Evolutionary conservation across 2,329 filamentous ascomycete genomes (phyloP), one percentile per base, ranked within the genome.

Genomic region (Pseudogymnoascus sp.): DNA sequence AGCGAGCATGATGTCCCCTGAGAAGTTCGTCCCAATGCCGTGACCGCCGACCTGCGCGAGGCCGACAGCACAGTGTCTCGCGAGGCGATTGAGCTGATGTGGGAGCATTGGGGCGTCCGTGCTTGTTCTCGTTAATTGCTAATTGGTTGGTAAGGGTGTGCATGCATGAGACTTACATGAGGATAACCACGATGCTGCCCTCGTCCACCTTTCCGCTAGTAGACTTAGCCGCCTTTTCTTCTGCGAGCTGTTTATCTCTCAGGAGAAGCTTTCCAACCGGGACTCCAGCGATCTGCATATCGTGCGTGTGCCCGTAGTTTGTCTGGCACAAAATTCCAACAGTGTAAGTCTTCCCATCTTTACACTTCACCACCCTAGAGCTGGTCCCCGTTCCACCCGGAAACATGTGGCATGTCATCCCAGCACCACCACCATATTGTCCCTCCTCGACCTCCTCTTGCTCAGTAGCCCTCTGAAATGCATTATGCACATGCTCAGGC

Each of bases 321-420:
- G 82, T 79, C 71, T 88, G 85, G 2, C 85, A 82, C 6, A 89
- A 74, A 1, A 81, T 84, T 0, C 77, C 86, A 17, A 89, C 76
- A 0, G 81, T 85, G 67, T 84, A 88, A 2, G 74, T 71, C 61
- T 72, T 77, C 4, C 68, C 65, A 47, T 76, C 75, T 24, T 76
- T 66, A 0, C 80, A 80, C 1, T 74, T 71, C n/a, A 88, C 78
- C 6, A 83, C 65, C 24, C 86, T 78, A 57, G 80, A 84, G 66
- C 80, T 81, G 0, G 80, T 84, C 1, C 85, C 85, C 0, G 85
- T 89, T 0, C 86, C 85, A 36, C 84, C 86, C 69, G 88, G 87
- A 74, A 84, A 86, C 64, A 79, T 79, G 67, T 87, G 83, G 68
- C 83, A 86, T 37, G 84, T 78, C 84, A 88, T 87, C 11, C 84